phyloP scores from a whole-genome alignment of 2,329 filamentous ascomycete genomes.

The Tolypocladium sp. region DNA sequence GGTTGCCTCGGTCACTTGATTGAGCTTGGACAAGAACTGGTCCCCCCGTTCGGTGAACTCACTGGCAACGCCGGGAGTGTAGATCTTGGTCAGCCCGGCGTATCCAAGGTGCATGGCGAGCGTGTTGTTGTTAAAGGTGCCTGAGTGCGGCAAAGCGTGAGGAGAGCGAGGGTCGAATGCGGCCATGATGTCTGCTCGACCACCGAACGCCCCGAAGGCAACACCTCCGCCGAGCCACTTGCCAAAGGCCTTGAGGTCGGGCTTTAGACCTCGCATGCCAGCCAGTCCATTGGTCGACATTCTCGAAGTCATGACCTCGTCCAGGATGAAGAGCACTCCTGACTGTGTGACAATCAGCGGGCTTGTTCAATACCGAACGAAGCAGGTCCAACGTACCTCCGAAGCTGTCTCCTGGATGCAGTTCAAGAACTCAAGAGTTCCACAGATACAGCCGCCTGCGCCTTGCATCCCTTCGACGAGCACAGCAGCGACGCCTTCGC shows the following conservation, averaged over 20 bases:
- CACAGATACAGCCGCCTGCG: conserved; percentile 48
- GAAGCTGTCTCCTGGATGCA: conserved; percentile 38
- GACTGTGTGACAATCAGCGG: conserved; percentile 14
- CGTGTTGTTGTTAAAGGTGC: conserved; percentile 61
- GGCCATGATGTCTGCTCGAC: conserved; percentile 47
- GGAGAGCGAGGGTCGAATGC: conserved; percentile 40
- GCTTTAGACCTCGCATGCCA: conserved; percentile 30
- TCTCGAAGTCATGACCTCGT: conserved; percentile 64
- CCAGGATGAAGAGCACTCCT: conserved; percentile 54
- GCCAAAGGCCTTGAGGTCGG: conserved; percentile 55
- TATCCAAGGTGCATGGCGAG: conserved; percentile 49
- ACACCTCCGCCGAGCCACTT: conserved; percentile 61
- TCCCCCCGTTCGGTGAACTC: conserved; percentile 22
- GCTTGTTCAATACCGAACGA: not conserved
- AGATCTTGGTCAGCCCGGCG: conserved; percentile 25
- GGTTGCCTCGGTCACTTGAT: conserved; percentile 21
- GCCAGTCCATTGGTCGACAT: conserved; percentile 41
- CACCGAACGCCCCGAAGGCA: conserved; percentile 59
- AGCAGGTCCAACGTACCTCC: conserved; percentile 11
- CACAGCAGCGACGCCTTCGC: conserved; percentile 48
- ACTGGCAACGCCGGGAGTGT: conserved; percentile 19
- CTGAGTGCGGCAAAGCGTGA: conserved; percentile 41
- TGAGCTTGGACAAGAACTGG: conserved; percentile 17
- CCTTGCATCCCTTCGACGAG: conserved; percentile 60
- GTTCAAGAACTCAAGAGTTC: conserved; percentile 38